Evolutionary conservation across 345 rosid genomes (phyloP).

Genomic region (Syzygium oleosum): DNA sequence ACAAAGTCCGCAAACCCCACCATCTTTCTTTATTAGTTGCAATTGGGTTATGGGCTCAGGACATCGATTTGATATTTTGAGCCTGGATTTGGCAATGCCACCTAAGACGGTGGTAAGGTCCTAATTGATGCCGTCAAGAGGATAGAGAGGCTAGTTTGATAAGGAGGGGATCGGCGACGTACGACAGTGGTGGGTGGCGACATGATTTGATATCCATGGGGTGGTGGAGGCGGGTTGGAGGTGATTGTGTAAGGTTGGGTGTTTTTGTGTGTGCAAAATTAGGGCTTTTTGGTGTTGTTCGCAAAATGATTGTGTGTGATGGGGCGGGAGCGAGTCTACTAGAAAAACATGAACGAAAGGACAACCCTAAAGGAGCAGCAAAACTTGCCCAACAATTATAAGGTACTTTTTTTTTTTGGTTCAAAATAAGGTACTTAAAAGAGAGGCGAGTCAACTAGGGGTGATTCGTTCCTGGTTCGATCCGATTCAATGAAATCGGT

Average conservation of each 20-base stretch:
- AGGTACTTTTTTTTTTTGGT: neutral
- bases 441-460: too few relatives aligned
- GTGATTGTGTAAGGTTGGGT: neutral
- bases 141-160: neutral
- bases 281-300: neutral
- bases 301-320: neutral
- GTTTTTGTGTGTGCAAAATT: neutral
- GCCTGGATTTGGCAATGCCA: neutral
- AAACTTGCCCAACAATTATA: neutral
- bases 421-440: neutral
- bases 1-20: neutral
- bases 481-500: too few relatives aligned
- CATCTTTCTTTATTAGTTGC: neutral
- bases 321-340: neutral
- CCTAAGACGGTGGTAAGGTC: neutral
- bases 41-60: neutral
- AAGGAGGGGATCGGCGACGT: too few relatives aligned
- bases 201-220: neutral
- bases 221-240: neutral
- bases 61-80: neutral
- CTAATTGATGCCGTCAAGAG: neutral
- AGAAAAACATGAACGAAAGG: neutral
- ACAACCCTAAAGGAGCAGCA: neutral
- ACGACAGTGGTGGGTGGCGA: neutral
- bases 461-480: too few relatives aligned